Percentiles rank a stretch among this genome's conserved stretches.
These are phyloP conservation scores for Colletotrichum destructivum DNA, from an alignment of 2,329 filamentous ascomycete species.

Conservation along the genomic window DNA sequence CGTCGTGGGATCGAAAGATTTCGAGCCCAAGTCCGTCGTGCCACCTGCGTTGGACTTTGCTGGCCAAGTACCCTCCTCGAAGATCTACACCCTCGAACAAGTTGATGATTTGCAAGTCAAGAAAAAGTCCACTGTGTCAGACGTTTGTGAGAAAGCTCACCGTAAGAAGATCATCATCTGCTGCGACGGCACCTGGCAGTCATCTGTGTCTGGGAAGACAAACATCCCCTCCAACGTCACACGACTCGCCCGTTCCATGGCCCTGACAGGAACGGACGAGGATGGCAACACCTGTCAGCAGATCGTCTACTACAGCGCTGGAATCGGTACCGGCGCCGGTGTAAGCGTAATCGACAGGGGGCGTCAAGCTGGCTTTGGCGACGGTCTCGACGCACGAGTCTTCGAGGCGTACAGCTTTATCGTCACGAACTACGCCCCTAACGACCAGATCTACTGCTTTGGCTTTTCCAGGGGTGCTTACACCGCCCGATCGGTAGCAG, in stretches of 20 bases:
- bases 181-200: conserved; percentile 37
- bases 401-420: conserved; percentile 56
- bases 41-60: too few species aligned
- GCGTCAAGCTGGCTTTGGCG: conserved; percentile 5
- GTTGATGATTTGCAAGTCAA: too few species aligned
- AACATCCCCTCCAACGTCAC: conserved; percentile 34
- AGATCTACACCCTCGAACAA: background rate
- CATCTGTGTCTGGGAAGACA: conserved; percentile 17
- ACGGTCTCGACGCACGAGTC: conserved; percentile 35
- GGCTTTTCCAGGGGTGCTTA: conserved; percentile 59
- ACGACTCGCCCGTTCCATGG: conserved; percentile 14
- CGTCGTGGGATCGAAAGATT: background rate
- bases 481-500: conserved; percentile 57
- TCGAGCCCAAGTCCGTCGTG: background rate
- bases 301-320: conserved; percentile 12
- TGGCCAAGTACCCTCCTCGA: background rate
- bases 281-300: background rate
- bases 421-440: conserved; percentile 54
- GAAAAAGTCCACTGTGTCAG: too few species aligned
- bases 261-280: background rate
- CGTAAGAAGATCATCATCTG: conserved; percentile 21
- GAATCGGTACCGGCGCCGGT: conserved; percentile 3
- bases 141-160: background rate
- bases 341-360: background rate
- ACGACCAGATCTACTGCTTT: conserved; percentile 54